Percentiles rank a stretch among this genome's conserved stretches.
Conservation (phyloP, 129 eudicot species). For the Helianthus tuberosus region DNA sequence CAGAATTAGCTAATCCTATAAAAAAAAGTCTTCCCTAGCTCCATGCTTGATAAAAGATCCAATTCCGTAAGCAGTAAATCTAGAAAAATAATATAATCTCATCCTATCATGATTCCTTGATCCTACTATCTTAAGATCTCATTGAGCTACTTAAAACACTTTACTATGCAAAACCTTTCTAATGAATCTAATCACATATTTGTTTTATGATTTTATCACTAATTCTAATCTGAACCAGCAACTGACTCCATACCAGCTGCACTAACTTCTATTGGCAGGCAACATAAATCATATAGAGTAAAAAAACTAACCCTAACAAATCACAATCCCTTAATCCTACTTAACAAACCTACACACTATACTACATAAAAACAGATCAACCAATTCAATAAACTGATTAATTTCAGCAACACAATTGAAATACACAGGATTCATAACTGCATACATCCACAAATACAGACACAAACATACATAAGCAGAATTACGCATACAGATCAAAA, state of each 20-base stretch:
- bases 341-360: background rate
- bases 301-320: slow-evolving; percentile 16
- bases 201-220: background rate
- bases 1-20: slow-evolving; percentile 12
- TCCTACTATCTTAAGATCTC: slow-evolving; percentile 13
- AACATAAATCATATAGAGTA: background rate
- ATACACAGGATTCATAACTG: slow-evolving; percentile 11
- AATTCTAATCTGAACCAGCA: background rate
- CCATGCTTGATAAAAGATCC: background rate
- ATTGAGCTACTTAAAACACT: background rate
- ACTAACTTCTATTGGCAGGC: background rate
- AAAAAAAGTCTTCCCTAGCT: background rate
- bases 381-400: background rate
- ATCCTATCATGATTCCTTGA: slow-evolving; percentile 11
- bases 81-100: background rate
- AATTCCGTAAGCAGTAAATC: background rate
- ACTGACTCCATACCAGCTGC: slow-evolving; percentile 1
- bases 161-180: background rate
- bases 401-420: slow-evolving; percentile 18
- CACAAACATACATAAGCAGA: background rate
- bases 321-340: slow-evolving; percentile 29
- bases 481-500: background rate
- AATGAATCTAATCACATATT: slow-evolving; percentile 3
- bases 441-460: background rate
- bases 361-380: background rate